These are phyloP conservation scores for Penicillium maclennaniae DNA, from an alignment of 495 filamentous ascomycete genomes.

Conservation along the genomic window DNA sequence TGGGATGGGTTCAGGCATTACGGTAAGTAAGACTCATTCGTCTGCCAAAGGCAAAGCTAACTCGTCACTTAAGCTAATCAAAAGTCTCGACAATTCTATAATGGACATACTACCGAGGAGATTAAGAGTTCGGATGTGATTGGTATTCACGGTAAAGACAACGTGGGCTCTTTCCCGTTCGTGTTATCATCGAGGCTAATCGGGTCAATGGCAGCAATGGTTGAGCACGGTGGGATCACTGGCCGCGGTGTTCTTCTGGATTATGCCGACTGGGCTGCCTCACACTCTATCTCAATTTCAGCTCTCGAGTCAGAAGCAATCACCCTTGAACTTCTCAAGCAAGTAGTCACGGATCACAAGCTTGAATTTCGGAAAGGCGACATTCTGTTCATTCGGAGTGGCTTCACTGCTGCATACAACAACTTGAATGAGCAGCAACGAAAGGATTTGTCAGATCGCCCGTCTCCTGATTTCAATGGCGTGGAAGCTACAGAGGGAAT, in stretches of 20 bases:
- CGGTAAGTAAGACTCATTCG: conserved; percentile 16
- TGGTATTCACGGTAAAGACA: conserved; percentile 35
- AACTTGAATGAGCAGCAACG: conserved; percentile 22
- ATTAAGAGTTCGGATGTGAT: conserved; percentile 44
- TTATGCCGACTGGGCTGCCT: conserved; percentile 45
- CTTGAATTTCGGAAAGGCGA: conserved; percentile 41
- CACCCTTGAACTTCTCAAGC: conserved; percentile 29
- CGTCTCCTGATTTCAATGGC: conserved; percentile 30
- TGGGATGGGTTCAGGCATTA: conserved; percentile 54
- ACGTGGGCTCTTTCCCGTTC: background rate
- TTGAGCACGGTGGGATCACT: conserved; percentile 34
- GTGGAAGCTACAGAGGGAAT: conserved; percentile 35
- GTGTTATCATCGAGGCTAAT: background rate
- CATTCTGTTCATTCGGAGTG: conserved; percentile 46
- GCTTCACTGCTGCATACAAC: conserved; percentile 39
- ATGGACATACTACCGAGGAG: conserved; percentile 53
- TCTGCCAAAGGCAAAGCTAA: background rate
- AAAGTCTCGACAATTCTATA: conserved; percentile 53
- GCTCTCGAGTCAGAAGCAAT: conserved; percentile 34
- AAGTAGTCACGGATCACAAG: conserved; percentile 28
- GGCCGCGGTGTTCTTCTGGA: conserved; percentile 51
- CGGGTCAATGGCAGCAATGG: conserved; percentile 15
- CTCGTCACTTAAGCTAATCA: conserved; percentile 33
- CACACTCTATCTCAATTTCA: conserved; percentile 24
- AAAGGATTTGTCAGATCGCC: conserved; percentile 15